Base-by-base conservation (phyloP, 2,329 filamentous ascomycete genomes). In the Cytospora chrysosperma region DNA sequence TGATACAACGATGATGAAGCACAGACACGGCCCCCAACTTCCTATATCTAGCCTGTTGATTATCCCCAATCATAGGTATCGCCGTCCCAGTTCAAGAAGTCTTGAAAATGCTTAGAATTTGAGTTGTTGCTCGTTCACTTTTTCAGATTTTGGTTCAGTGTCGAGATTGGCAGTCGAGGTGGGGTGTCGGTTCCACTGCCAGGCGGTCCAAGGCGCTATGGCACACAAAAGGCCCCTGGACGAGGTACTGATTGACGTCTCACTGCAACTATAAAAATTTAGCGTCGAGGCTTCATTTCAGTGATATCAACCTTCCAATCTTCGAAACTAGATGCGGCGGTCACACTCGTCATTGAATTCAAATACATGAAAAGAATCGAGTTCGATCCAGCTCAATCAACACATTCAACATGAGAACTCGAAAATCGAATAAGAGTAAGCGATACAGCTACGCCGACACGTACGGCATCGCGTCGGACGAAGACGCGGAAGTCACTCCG, bases 371-470 rank as follows among this genome's bases (percentile, higher is more conserved):
- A 4, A 47, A 5, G 9, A 47, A 4, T 12, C 5, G 1, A 24
- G 12, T 17, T 32, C n/a, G n/a, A n/a, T 10, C n/a, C 37, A 21
- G 26, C 1, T 12, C 9, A 47, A 19, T n/a, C n/a, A 54, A 17
- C 13, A 17, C 13, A 28, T 21, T 10, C 24, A 56, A 6, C 19
- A 66, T 66, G 65, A 62, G 65, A 28, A 66, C 65, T n/a, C 62
- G 65, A 17, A 64, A 62, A 49, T 32, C 58, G 17, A 66, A 66
- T 56, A 66, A 65, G 17, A 51, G 50, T n/a, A 64, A 61, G 47
- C 62, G 62, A 19, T 59, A 56, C 26, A 65, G 53, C 32, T 66
- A 65, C 28, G 56, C 54, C 17, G 58, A 59, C 17, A 30, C 49
- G 13, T 58, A 62, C 28, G 61, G 57, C 28, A 53, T 63, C 17